These are phyloP conservation scores for Trifolium dubium DNA, from an alignment of 306 rosid species.

Conservation along the genomic window DNA sequence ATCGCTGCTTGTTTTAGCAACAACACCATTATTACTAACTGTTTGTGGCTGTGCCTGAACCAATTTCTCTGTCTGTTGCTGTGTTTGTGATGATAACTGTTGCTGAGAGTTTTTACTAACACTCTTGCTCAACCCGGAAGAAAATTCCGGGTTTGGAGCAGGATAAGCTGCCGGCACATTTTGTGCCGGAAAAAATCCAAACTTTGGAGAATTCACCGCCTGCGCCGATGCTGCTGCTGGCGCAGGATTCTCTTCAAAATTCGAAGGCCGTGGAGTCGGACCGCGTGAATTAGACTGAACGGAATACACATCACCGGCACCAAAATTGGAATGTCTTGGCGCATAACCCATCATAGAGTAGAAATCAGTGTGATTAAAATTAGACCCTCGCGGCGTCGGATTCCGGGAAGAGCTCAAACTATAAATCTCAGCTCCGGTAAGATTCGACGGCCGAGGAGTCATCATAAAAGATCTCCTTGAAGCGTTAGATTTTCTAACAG, in stretches of 20 bases:
- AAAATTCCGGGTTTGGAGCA: conserved; percentile 88
- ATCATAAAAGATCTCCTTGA: conserved; percentile 72
- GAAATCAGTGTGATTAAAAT: conserved; percentile 84
- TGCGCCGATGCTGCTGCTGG: conserved; percentile 27
- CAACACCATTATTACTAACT: background rate
- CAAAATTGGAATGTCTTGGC: conserved; percentile 78
- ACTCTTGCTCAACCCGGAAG: conserved; percentile 55
- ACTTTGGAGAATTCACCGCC: conserved; percentile 52
- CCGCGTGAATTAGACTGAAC: conserved; percentile 82
- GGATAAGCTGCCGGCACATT: conserved; percentile 62
- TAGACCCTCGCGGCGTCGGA: conserved; percentile 91
- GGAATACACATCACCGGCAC: conserved; percentile 72
- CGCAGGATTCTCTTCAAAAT: conserved; percentile 75
- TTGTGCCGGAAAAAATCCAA: conserved; percentile 71
- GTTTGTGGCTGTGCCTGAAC: conserved; percentile 37
- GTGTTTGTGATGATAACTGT: background rate
- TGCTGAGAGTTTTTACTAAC: conserved; percentile 47
- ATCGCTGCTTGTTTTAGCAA: conserved; percentile 57
- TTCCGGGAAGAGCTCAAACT: conserved; percentile 88
- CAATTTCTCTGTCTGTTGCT: conserved; percentile 11
- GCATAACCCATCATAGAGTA: conserved; percentile 90
- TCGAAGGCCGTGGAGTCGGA: conserved; percentile 84
- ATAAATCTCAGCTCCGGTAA: conserved; percentile 96
- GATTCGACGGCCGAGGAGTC: conserved; percentile 95
- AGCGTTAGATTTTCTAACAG: conserved; percentile 84